Percentiles rank a stretch among this genome's conserved stretches.
These are phyloP conservation scores for Rugonectria rugulosa DNA, from an alignment of 2,329 filamentous ascomycete species.

Conservation along the genomic window DNA sequence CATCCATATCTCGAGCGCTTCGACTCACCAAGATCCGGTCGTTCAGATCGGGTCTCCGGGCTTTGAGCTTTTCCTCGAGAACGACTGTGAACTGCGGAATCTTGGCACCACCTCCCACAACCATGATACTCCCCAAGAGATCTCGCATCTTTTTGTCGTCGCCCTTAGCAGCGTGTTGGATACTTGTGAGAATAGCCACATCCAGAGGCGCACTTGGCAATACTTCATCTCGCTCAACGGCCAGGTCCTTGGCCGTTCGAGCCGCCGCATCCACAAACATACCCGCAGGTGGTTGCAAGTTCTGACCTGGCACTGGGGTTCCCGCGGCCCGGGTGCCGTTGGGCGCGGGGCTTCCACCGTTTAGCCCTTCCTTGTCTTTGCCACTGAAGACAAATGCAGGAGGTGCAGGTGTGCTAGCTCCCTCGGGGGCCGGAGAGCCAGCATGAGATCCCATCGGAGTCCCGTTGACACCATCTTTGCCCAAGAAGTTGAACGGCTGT, in stretches of 20 bases:
- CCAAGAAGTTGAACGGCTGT: conserved; percentile 74
- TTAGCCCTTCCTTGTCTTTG: conserved; percentile 51
- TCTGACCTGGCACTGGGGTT: conserved; percentile 49
- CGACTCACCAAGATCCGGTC: conserved; percentile 69
- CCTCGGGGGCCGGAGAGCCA: conserved; percentile 86
- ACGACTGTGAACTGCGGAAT: conserved; percentile 80
- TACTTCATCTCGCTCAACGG: conserved; percentile 78
- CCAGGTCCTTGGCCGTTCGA: conserved; percentile 61
- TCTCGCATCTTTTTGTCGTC: conserved; percentile 95
- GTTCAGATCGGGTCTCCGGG: conserved; percentile 65
- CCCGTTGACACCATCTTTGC: conserved; percentile 70
- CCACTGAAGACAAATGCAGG: conserved; percentile 63
- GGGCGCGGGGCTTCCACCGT: conserved; percentile 61
- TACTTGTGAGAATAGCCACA: conserved; percentile 86
- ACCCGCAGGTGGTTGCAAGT: conserved; percentile 49
- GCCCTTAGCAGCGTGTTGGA: conserved; percentile 83
- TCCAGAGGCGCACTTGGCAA: conserved; percentile 87
- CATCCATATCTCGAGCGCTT: conserved; percentile 91
- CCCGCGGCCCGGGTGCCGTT: conserved; percentile 60
- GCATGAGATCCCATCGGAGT: conserved; percentile 88
- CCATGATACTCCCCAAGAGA: conserved; percentile 88
- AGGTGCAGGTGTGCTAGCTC: conserved; percentile 70
- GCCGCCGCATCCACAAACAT: conserved; percentile 60
- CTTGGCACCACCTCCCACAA: conserved; percentile 85
- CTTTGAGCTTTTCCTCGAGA: conserved; percentile 82